phyloP scores from a whole-genome alignment of 2,329 filamentous ascomycete species.

The Penicillium sp. region DNA sequence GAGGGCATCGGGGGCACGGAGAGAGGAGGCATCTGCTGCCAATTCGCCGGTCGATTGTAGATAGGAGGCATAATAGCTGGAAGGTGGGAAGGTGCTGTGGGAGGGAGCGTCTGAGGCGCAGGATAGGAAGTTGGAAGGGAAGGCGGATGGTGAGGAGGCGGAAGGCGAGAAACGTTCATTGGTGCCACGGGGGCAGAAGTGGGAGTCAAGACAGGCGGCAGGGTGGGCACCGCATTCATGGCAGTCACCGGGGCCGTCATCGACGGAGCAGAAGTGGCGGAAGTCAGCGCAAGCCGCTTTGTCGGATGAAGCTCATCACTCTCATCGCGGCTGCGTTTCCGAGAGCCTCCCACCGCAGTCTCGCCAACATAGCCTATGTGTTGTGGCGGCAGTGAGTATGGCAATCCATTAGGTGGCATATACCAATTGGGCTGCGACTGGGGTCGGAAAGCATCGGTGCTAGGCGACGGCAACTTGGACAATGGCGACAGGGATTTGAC shows the following conservation, averaged over 20 bases:
- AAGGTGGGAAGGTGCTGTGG: constrained; percentile 52
- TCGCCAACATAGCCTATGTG: constrained; percentile 16
- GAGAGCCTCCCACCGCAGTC: constrained; percentile 31
- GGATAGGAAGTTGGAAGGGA: constrained; percentile 61
- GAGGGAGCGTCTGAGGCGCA: constrained; percentile 37
- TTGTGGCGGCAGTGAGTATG: constrained; percentile 26
- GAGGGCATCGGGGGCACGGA: constrained; percentile 29
- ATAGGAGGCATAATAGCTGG: constrained; percentile 75
- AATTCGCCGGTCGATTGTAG: constrained; percentile 59
- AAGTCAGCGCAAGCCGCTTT: constrained; percentile 48
- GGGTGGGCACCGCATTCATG: constrained; percentile 28
- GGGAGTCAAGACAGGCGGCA: constrained; percentile 36
- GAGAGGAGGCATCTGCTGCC: constrained; percentile 44
- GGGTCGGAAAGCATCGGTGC: constrained; percentile 28
- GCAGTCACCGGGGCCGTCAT: constrained; percentile 28
- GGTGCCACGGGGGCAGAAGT: constrained; percentile 35
- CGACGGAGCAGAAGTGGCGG: constrained; percentile 21
- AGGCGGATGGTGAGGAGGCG: constrained; percentile 69
- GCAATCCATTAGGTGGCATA: constrained; percentile 24
- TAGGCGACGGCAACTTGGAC: constrained; percentile 44
- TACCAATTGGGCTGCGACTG: constrained; percentile 29
- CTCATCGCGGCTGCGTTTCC: constrained; percentile 61
- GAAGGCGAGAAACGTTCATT: constrained; percentile 54
- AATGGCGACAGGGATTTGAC: constrained; percentile 30
- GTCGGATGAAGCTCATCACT: constrained; percentile 54